Conservation (phyloP, 2,329 filamentous ascomycete species). For the Exserohilum turcica region DNA sequence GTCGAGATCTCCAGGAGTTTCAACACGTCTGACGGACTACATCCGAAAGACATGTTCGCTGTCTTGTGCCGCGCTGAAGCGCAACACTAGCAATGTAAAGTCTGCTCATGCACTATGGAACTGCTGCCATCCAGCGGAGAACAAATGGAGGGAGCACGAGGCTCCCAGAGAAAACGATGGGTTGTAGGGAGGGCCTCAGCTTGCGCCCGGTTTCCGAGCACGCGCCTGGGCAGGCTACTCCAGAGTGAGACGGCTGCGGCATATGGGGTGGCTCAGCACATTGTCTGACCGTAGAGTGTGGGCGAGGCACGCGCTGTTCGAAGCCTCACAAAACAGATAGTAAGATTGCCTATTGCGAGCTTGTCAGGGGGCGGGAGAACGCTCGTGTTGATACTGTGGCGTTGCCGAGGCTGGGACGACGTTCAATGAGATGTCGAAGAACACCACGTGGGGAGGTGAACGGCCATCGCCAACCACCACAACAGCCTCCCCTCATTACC, state of each 20-base stretch:
- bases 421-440: slow-evolving; percentile 27
- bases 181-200: slow-evolving; percentile 19
- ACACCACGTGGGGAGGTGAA: slow-evolving; percentile 31
- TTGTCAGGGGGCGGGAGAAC: slow-evolving; percentile 5
- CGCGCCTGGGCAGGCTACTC: slow-evolving; percentile 16
- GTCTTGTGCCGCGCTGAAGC: slow-evolving; percentile 36
- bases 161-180: slow-evolving; percentile 12
- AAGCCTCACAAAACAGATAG: slow-evolving; percentile 11
- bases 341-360: slow-evolving; percentile 5
- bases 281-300: slow-evolving; percentile 12
- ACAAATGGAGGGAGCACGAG: slow-evolving; percentile 20
- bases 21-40: slow-evolving; percentile 38
- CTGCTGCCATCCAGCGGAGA: slow-evolving; percentile 9
- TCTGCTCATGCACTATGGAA: slow-evolving; percentile 30
- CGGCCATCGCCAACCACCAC: slow-evolving; percentile 15
- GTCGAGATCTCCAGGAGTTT: slow-evolving; percentile 41
- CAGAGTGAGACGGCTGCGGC: slow-evolving; percentile 14
- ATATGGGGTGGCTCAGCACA: slow-evolving; percentile 23
- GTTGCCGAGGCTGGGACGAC: slow-evolving; percentile 14
- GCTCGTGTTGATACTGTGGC: slow-evolving; percentile 22
- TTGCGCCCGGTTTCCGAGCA: slow-evolving; percentile 3
- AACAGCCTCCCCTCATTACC: background rate
- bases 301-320: slow-evolving; percentile 14
- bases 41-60: slow-evolving; percentile 38
- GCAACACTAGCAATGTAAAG: slow-evolving; percentile 19